Conservation (phyloP, 140 eudicot species). For the Ambrosia hybrid region DNA sequence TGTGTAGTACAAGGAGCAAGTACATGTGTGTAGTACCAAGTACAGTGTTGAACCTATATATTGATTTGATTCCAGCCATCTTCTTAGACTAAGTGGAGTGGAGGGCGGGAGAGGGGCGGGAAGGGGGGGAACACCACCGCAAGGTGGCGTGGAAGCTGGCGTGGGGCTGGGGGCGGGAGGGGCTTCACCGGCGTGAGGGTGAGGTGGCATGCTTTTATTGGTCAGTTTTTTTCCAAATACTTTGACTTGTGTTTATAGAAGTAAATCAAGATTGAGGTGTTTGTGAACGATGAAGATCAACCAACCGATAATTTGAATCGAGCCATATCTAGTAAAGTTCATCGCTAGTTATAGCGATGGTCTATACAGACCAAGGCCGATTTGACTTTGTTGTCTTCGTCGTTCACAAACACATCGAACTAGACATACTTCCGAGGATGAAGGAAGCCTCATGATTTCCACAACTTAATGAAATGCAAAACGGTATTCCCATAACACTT, state of each 20-base stretch:
- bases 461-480: not conserved
- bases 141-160: too few species aligned
- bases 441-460: not conserved
- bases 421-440: not conserved
- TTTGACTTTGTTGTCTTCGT: conserved; percentile 5
- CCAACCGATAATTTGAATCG: not conserved
- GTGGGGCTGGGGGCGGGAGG: too few species aligned
- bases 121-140: too few species aligned
- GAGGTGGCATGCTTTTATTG: too few species aligned
- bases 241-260: not conserved
- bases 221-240: too few species aligned
- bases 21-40: not conserved
- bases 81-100: not conserved
- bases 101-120: too few species aligned
- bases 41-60: not conserved
- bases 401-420: conserved; percentile 15
- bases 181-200: too few species aligned
- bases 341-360: not conserved
- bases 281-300: not conserved
- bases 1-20: conserved; percentile 12
- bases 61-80: not conserved
- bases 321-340: not conserved
- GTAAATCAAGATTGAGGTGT: conserved; percentile 1
- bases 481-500: not conserved
- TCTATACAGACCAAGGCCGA: not conserved